Conservation (phyloP, 139 green algal species). For the Penium margaritaceum region DNA sequence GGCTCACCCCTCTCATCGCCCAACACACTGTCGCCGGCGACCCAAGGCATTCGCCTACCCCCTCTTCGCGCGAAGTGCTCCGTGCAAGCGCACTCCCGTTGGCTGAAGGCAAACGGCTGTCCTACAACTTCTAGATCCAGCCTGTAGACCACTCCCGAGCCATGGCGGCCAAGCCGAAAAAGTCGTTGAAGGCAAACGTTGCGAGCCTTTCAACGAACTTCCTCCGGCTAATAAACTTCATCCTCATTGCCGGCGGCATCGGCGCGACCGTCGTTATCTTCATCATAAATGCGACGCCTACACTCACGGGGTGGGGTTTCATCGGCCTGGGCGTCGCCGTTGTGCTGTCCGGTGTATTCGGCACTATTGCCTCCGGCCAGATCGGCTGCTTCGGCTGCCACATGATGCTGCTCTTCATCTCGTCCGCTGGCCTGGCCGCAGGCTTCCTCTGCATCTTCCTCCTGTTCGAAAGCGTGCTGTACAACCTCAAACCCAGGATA, state of each 20-base stretch:
- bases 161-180: background rate
- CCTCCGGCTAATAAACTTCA: conserved; percentile 8
- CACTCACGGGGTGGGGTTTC: conserved; percentile 1
- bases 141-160: too few species aligned
- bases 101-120: too few species aligned
- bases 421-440: conserved; percentile 6
- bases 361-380: background rate
- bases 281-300: conserved; percentile 1
- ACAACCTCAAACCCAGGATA: too few species aligned
- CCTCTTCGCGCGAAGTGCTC: too few species aligned
- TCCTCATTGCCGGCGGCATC: conserved; percentile 4
- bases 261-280: background rate
- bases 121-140: too few species aligned
- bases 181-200: conserved; percentile 11
- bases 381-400: conserved; percentile 14
- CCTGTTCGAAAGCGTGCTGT: background rate
- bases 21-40: too few species aligned
- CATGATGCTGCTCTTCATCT: conserved; percentile 7
- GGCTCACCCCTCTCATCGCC: too few species aligned
- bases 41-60: too few species aligned
- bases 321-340: conserved; percentile 12
- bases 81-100: too few species aligned
- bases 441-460: conserved; percentile 26
- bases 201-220: background rate
- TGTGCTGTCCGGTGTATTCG: conserved; percentile 15